A percentile compares a stretch with the other conserved stretches of the same genome.
These are phyloP conservation scores for Penicillium roqueforti DNA, from an alignment of 495 filamentous ascomycete species.

Conservation along the genomic window DNA sequence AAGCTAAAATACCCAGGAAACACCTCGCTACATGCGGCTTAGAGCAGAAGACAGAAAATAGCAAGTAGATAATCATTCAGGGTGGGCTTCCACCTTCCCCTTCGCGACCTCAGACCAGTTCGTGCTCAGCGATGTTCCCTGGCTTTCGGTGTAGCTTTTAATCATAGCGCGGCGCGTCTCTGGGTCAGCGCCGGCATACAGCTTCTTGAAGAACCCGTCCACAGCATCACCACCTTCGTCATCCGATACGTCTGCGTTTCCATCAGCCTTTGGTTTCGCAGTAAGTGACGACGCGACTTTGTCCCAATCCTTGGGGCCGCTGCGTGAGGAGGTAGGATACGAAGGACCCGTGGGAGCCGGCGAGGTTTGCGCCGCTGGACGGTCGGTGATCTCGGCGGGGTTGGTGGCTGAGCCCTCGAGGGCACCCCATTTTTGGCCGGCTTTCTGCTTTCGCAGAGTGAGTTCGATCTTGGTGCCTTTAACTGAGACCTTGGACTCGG, in stretches of 20 bases:
- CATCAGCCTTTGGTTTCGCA: conserved; percentile 29
- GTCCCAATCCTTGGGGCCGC: conserved; percentile 90
- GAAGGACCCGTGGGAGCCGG: conserved; percentile 44
- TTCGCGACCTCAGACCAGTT: conserved; percentile 83
- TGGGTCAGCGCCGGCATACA: conserved; percentile 73
- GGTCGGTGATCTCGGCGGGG: conserved; percentile 27
- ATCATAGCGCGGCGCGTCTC: conserved; percentile 92
- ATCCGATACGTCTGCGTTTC: conserved; percentile 44
- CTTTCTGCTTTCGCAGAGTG: conserved; percentile 59
- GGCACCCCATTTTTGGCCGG: conserved; percentile 70
- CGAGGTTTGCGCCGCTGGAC: conserved; percentile 21
- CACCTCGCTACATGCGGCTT: conserved; percentile 25
- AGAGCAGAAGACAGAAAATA: not conserved
- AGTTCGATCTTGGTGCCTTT: conserved; percentile 85
- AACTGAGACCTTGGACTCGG: conserved; percentile 56
- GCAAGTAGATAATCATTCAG: conserved; percentile 33
- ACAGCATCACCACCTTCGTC: conserved; percentile 67
- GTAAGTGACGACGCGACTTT: conserved; percentile 60
- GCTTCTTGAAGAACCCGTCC: conserved; percentile 84
- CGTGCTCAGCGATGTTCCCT: conserved; percentile 89
- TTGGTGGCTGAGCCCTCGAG: conserved; percentile 53
- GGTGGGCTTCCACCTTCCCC: conserved; percentile 64
- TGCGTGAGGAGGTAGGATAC: conserved; percentile 86
- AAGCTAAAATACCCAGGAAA: not conserved
- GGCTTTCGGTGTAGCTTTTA: conserved; percentile 93